Evolutionary conservation across 1,284 basidiomycete genomes (phyloP).

Genomic region (Ceratobasidium sp.): DNA sequence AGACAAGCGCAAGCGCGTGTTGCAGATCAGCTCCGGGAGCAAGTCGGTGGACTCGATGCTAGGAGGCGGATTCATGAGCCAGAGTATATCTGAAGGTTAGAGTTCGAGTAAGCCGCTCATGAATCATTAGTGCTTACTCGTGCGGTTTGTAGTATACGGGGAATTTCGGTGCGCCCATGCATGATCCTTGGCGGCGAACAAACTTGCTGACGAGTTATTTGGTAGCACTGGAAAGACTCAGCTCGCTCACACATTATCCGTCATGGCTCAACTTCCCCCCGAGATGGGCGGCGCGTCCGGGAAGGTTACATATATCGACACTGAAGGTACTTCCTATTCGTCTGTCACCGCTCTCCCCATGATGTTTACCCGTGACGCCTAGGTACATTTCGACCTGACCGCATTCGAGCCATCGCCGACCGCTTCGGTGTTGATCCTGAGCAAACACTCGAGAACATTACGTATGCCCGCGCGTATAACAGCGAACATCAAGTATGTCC

Average conservation of each 20-base stretch:
- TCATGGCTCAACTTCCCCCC: conserved; percentile 83
- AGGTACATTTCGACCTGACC: conserved; percentile 93
- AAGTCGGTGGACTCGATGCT: conserved; percentile 88
- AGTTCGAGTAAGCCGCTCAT: background rate
- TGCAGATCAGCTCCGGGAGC: conserved; percentile 85
- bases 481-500: conserved; percentile 78
- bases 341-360: background rate
- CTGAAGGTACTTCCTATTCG: conserved; percentile 64
- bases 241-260: conserved; percentile 90
- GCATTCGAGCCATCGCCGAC: conserved; percentile 87
- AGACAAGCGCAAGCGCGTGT: conserved; percentile 79
- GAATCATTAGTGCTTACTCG: background rate
- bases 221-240: conserved; percentile 86
- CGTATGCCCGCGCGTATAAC: conserved; percentile 85
- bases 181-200: background rate
- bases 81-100: conserved; percentile 88
- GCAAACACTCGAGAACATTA: conserved; percentile 85
- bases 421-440: conserved; percentile 87
- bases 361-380: background rate
- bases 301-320: conserved; percentile 93
- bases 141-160: conserved; percentile 65
- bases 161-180: conserved; percentile 55
- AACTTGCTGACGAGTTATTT: background rate
- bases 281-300: conserved; percentile 90
- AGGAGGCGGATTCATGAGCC: conserved; percentile 63